Evolutionary conservation across 2,329 filamentous ascomycete species (phyloP).

Genomic region (Beauveria asiatica): DNA sequence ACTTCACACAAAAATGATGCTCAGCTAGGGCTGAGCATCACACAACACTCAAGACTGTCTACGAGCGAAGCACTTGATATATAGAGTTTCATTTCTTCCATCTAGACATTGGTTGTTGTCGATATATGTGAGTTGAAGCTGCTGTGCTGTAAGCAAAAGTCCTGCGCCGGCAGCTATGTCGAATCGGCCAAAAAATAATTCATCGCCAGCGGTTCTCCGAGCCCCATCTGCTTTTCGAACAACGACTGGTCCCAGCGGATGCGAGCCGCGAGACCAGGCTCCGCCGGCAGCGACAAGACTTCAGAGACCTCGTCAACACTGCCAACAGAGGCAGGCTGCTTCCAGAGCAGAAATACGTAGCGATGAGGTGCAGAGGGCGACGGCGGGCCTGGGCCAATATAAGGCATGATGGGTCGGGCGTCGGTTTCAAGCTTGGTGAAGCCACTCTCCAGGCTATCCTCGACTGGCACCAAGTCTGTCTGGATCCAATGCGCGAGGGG

Average conservation of each 20-base stretch:
- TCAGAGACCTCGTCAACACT: neutral
- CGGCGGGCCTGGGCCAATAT: slow-evolving; percentile 38
- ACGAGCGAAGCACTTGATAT: too few species aligned
- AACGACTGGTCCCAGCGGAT: slow-evolving; percentile 1
- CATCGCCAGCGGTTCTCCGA: neutral
- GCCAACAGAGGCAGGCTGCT: slow-evolving; percentile 27
- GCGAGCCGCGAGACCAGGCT: neutral
- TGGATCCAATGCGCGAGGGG: slow-evolving; percentile 42
- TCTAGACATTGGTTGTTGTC: too few species aligned
- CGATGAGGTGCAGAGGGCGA: slow-evolving; percentile 37
- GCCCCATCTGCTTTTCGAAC: neutral
- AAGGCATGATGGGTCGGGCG: slow-evolving; percentile 27
- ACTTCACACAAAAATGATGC: neutral
- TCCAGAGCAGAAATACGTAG: slow-evolving; percentile 40
- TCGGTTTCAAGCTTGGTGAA: slow-evolving; percentile 6
- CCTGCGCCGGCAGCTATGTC: neutral
- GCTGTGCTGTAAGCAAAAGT: too few species aligned
- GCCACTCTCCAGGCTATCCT: neutral
- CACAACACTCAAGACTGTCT: too few species aligned
- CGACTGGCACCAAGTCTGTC: slow-evolving; percentile 14
- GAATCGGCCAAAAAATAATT: slow-evolving; percentile 5
- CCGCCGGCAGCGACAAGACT: neutral
- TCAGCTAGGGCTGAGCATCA: neutral
- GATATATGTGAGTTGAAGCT: too few species aligned
- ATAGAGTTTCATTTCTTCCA: too few species aligned